Conservation (phyloP, 345 rosid species). For the Acer negundo region DNA sequence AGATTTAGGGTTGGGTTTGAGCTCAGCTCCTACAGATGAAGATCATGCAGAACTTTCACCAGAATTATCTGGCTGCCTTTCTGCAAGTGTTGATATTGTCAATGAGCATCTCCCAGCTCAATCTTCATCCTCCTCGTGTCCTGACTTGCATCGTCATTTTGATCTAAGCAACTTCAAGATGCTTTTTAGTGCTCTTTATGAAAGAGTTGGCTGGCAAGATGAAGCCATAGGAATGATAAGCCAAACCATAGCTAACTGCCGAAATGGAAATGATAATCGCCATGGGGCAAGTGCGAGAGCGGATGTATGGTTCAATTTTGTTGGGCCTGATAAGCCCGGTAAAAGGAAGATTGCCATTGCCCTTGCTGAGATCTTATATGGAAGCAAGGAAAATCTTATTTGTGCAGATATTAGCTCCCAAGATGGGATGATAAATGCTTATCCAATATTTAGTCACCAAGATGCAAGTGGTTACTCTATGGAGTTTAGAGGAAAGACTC, state of each 20-base stretch:
- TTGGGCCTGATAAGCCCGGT: slow-evolving; percentile 54
- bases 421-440: slow-evolving; percentile 15
- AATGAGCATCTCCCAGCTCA: slow-evolving; percentile 27
- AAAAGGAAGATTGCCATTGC: slow-evolving; percentile 60
- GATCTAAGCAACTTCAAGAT: slow-evolving; percentile 46
- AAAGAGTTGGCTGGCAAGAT: slow-evolving; percentile 59
- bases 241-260: slow-evolving; percentile 30
- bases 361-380: slow-evolving; percentile 56
- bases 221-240: slow-evolving; percentile 60
- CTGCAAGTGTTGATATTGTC: slow-evolving; percentile 27
- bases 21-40: slow-evolving; percentile 35
- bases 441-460: slow-evolving; percentile 6
- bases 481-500: slow-evolving; percentile 62
- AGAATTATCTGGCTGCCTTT: slow-evolving; percentile 27
- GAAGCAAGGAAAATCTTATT: slow-evolving; percentile 55
- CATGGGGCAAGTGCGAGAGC: slow-evolving; percentile 36
- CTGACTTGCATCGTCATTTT: slow-evolving; percentile 28
- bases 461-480: slow-evolving; percentile 34
- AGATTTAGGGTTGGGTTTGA: slow-evolving; percentile 53
- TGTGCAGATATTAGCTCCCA: slow-evolving; percentile 50
- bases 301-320: slow-evolving; percentile 69
- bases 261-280: slow-evolving; percentile 25
- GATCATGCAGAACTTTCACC: slow-evolving; percentile 20
- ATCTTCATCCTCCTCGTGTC: slow-evolving; percentile 43
- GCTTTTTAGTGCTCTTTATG: slow-evolving; percentile 47